Base-by-base conservation (phyloP, 495 filamentous ascomycete genomes). In the Podospora tetraspora region DNA sequence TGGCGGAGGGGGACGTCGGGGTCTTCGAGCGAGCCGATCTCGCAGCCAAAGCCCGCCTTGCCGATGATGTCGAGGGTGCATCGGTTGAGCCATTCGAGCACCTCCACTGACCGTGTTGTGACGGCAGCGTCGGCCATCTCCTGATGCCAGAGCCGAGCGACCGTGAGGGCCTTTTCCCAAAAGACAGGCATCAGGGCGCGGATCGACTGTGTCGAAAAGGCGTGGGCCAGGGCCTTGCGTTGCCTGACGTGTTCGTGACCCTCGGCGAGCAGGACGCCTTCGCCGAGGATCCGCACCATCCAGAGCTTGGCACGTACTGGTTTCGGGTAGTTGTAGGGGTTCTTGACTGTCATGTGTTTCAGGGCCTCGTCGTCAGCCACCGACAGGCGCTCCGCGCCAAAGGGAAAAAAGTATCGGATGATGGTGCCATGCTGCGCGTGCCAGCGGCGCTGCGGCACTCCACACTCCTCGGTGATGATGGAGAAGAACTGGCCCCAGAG, bases 311-410 rank as follows among this genome's bases (percentile, higher is more conserved):
- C 83, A 57, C 81, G 81, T 0, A 80, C 70, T 0, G 83, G 83
- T 68, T 85, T 84, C 21, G 82, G 81, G 70, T 79, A 85, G 72
- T 83, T 84, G 77, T 85, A 85, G 3, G 82, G 80, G 73, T 85
- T 82, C 67, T 81, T 82, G 66, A 82, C 72, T 11, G 81, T 83
- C 76, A 85, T 80, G 67, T 84, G 81, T 65, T 79, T 80, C 62
- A 85, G 75, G 24, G 78, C 61, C 56, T 67, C 66, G 29, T 75
- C 69, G 59, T 69, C 68, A 63, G 73, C 73, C 22, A 75, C 32
- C 19, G 73, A 75, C 52, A 75, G 71, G 27, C 73, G 61, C 62
- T 75, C 73, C 10, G 63, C 59, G 57, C 73, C 73, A 12, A 75
- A 69, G 27, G 73, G 73, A 64, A 75, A 73, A 64, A 59, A 75